phyloP scores from a whole-genome alignment of 2,329 filamentous ascomycete genomes.

The Claviceps sp. region DNA sequence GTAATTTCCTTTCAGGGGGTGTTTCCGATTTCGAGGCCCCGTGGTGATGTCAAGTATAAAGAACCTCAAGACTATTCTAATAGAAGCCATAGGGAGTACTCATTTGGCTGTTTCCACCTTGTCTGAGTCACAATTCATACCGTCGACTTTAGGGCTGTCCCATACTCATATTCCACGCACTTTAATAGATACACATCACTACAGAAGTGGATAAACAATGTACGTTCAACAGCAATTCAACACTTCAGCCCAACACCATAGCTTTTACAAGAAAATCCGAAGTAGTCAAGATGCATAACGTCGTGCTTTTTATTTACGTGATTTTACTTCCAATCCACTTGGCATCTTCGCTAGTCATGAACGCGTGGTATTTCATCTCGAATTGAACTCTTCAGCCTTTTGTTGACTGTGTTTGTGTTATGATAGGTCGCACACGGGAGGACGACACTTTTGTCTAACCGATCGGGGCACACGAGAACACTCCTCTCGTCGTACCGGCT shows the following conservation, averaged over 20 bases:
- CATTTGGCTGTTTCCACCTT: no score
- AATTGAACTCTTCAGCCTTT: background rate
- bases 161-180: no score
- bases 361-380: background rate
- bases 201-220: background rate
- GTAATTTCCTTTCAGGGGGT: no score
- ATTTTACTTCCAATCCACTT: background rate
- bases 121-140: no score
- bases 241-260: background rate
- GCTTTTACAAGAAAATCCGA: background rate
- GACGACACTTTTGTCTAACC: background rate
- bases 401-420: background rate
- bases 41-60: no score
- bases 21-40: no score
- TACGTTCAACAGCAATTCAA: background rate
- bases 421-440: background rate
- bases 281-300: background rate
- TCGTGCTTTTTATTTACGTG: background rate
- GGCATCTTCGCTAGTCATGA: background rate
- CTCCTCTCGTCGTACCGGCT: slow-evolving; percentile 5
- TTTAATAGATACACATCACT: no score
- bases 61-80: no score
- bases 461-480: slow-evolving; percentile 10
- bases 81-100: no score
- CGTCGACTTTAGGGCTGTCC: no score